Base-by-base conservation (phyloP, 768 basidiomycete species). In the Trametes coccinea region DNA sequence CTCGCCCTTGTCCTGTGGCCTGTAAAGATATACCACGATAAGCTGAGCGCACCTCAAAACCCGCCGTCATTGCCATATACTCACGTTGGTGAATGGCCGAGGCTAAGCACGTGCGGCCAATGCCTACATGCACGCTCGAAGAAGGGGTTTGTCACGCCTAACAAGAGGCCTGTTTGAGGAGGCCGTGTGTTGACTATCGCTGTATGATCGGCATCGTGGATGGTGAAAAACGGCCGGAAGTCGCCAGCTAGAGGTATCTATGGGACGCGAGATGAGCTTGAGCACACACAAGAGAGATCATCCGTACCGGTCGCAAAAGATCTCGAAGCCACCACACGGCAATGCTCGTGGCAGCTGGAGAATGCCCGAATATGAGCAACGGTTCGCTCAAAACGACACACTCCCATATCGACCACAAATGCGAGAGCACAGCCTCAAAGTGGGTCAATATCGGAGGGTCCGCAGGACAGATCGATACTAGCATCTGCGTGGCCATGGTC, bases 271-370 rank as follows among this genome's bases (percentile, higher is more conserved):
- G 3, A 2, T 27, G 2, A 29, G 48, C 13, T 30, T 11, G 2
- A 13, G 11, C 22, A 46, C 10, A 37, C 11, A 11, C 34, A 4
- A 33, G 3, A 31, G 30, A 31, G 13, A 29, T 31, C 4, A 14
- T 6, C n/a, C 27, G 17, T 69, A 94, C 90, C 4, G 96, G 96
- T 39, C 92, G 83, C 5, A 97, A 67, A 9, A 98, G 78, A 70
- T 96, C 93, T 27, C 91, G 81, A 16, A 99, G 75, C 90, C 93
- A 96, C 93, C 93, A 95, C 4, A 98, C 80, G 16, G 91, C 89
- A 66, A 93, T 89, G 64, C 92, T 95, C 0, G 90, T 92, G 70
- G 87, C 81, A 0, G 90, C 83, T 17, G 95, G 93, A 0, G 87
- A 88, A 1, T 84, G 73, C 3, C 90, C 90, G 66, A 89, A 95